A percentile compares a stretch with the other conserved stretches of the same genome.
Conservation (phyloP, 2,329 filamentous ascomycete genomes). For the Aspergillus ustus region DNA sequence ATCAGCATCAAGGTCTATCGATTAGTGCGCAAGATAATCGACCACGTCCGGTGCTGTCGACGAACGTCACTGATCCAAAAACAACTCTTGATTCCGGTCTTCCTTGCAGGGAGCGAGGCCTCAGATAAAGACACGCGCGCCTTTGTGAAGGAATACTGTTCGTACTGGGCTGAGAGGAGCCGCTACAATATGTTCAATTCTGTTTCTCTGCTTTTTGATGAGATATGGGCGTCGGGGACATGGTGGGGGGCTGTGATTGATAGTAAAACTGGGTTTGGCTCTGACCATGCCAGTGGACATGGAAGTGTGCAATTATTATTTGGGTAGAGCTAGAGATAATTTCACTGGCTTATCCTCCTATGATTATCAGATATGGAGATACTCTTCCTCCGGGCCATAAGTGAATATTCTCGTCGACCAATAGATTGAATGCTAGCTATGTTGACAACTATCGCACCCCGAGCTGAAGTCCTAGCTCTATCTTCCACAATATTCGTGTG, state of each 20-base stretch:
- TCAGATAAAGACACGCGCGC: slow-evolving; percentile 22
- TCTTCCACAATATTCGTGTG: too few relatives aligned
- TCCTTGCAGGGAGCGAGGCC: slow-evolving; percentile 40
- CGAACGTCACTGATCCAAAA: slow-evolving; percentile 38
- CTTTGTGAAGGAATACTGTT: slow-evolving; percentile 34
- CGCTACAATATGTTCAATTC: slow-evolving; percentile 39
- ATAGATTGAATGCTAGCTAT: too few relatives aligned
- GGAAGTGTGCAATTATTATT: too few relatives aligned
- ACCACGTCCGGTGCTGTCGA: slow-evolving; percentile 37
- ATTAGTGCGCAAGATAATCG: slow-evolving; percentile 35
- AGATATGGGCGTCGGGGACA: slow-evolving; percentile 22
- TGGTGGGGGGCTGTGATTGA: slow-evolving; percentile 30
- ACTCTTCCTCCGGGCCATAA: too few relatives aligned
- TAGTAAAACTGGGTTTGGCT: slow-evolving; percentile 15
- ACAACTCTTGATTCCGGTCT: slow-evolving; percentile 43
- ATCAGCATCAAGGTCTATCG: too few relatives aligned
- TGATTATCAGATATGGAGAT: too few relatives aligned
- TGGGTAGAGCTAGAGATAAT: too few relatives aligned
- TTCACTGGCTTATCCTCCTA: too few relatives aligned
- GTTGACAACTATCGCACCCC: too few relatives aligned
- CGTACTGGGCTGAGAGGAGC: slow-evolving; percentile 37
- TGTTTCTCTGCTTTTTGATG: slow-evolving; percentile 24
- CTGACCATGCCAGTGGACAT: too few relatives aligned
- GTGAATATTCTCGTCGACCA: too few relatives aligned
- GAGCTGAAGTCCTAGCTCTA: too few relatives aligned